These are phyloP conservation scores for Entomortierella beljakovae DNA, from an alignment of 192 early-diverging fungal genomes.

Conservation along the genomic window DNA sequence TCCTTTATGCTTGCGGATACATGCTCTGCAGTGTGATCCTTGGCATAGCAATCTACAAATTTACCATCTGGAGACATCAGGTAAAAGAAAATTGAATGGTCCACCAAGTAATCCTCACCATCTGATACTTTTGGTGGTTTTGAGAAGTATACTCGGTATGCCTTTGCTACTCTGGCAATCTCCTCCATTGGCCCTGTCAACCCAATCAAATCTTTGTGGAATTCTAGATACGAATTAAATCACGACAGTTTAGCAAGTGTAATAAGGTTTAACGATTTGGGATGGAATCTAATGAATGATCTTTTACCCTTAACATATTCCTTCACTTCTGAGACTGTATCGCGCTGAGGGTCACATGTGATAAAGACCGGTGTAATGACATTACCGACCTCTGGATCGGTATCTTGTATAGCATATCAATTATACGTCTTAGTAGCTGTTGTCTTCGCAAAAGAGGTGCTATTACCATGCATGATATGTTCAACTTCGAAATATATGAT, in stretches of 20 bases:
- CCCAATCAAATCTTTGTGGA: slow-evolving; percentile 94
- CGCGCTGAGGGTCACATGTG: slow-evolving; percentile 96
- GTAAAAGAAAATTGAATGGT: slow-evolving; percentile 99
- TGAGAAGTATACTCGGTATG: slow-evolving; percentile 95
- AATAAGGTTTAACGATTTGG: no score
- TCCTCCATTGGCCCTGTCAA: slow-evolving; percentile 90
- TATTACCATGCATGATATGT: not conserved
- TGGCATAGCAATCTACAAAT: slow-evolving; percentile 93
- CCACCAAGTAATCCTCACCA: slow-evolving; percentile 95
- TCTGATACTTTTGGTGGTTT: slow-evolving; percentile 84
- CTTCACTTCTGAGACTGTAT: slow-evolving; percentile 83
- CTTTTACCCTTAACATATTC: slow-evolving; percentile 69
- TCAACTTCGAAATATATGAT: not conserved
- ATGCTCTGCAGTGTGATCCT: slow-evolving; percentile 75
- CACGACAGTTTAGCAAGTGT: not conserved
- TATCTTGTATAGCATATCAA: slow-evolving; percentile 52
- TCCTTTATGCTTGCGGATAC: slow-evolving; percentile 68
- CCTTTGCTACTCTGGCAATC: slow-evolving; percentile 85
- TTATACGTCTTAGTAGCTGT: no score
- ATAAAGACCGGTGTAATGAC: slow-evolving; percentile 92
- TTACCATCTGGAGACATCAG: slow-evolving; percentile 91
- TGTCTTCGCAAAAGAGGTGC: no score
- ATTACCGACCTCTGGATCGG: slow-evolving; percentile 59
- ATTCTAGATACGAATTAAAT: slow-evolving; percentile 63
- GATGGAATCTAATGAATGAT: not conserved